Evolutionary conservation across 2,329 filamentous ascomycete genomes (phyloP).

Genomic region (Alternaria brassicae): DNA sequence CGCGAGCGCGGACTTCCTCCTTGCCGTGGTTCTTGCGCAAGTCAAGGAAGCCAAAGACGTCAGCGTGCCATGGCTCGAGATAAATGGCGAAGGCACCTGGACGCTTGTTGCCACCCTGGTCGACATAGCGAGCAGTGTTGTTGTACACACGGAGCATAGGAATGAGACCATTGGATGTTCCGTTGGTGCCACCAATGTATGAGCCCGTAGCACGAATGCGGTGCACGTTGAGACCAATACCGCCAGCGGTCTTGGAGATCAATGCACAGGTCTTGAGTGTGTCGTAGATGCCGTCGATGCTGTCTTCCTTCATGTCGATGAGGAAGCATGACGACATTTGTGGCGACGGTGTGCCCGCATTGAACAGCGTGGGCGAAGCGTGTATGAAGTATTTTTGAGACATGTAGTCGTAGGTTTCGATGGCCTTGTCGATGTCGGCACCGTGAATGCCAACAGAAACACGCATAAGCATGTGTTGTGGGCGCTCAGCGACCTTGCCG

Average conservation of each 20-base stretch:
- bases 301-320: conserved; percentile 99
- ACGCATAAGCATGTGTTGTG: conserved; percentile 99
- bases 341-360: conserved; percentile 91
- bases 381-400: conserved; percentile 99
- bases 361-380: conserved; percentile 97
- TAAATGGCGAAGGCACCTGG: conserved; percentile 99
- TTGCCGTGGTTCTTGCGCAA: conserved; percentile 99
- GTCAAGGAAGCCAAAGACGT: conserved; percentile 97
- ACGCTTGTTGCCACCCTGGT: conserved; percentile 99
- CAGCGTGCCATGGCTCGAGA: conserved; percentile 97
- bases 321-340: conserved; percentile 99
- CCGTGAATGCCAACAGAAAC: conserved; percentile 97
- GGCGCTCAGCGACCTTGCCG: conserved; percentile 94
- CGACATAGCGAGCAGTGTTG: conserved; percentile 98
- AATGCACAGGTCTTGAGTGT: conserved; percentile 99
- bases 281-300: conserved; percentile 98
- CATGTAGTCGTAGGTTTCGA: conserved; percentile 99
- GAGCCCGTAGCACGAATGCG: conserved; percentile 96
- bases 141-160: conserved; percentile 99
- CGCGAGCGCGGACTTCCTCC: conserved; percentile 94
- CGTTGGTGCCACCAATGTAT: conserved; percentile 97
- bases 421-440: conserved; percentile 89
- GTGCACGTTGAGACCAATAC: conserved; percentile 96
- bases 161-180: conserved; percentile 95
- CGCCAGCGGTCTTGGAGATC: conserved; percentile 99